Evolutionary conservation across 2,329 filamentous ascomycete genomes (phyloP), one percentile per base, ranked within the genome.

Genomic region (Fusarium aywerte): DNA sequence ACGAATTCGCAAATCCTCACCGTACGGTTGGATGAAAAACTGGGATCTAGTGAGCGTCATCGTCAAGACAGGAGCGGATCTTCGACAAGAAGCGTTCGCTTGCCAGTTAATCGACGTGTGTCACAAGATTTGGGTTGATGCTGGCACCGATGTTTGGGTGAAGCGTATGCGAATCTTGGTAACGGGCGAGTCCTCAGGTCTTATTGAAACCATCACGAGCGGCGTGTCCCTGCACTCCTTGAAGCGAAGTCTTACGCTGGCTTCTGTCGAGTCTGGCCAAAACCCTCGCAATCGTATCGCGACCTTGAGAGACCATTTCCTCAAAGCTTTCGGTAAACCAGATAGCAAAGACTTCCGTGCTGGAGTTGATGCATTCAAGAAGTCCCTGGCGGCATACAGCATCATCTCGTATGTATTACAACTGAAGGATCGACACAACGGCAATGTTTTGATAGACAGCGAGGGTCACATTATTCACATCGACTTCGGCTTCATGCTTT

Each of bases 401-500:
- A 89, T 95, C 68, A 92, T 96, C 63, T 92, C 89, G 58, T 96
- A 96, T 75, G 83, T 96, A 48, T 82, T 96, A 53, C 92, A 96
- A 78, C 86, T 96, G 61, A 96, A 96, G 76, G 92, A 96, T 74
- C 85, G 92, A 13, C 92, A 96, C 76, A 96, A 96, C 75, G 92
- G 92, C 54, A 96, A 96, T 74, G 90, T 96, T 15, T 84, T 96
- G 61, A 91, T 96, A 72, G 92, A 95, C 77, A 93, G 91, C 73
- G 90, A 92, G 76, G 92, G 92, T 11, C 92, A 96, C 75, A 93
- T 95, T 57, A 89, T 96, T 62, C 92, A 96, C 75, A 96, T 96
- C 63, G 92, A 96, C 78, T 96, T 96, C 77, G 92, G 92, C 55
- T 96, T 96, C 76, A 95, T 96, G 91, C 83, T 96, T 32, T 94